Conservation (phyloP, 306 rosid genomes). For the Acacia crassicarpa region DNA sequence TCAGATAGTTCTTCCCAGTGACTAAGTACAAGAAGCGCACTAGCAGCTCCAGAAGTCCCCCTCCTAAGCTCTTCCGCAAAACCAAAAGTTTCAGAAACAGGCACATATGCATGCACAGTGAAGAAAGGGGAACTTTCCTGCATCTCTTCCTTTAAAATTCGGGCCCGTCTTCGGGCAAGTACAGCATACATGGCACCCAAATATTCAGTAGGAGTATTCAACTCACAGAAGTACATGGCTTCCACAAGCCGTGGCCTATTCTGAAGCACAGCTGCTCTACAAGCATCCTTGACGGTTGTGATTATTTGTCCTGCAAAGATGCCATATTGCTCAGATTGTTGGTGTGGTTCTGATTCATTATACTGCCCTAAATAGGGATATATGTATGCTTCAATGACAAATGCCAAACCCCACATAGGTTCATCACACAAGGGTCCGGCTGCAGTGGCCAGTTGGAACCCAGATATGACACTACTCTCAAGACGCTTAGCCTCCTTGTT, state of each 20-base stretch:
- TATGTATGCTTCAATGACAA: conserved; percentile 73
- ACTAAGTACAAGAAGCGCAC: conserved; percentile 86
- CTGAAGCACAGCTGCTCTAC: conserved; percentile 81
- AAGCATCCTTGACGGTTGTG: conserved; percentile 83
- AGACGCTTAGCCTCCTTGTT: conserved; percentile 66
- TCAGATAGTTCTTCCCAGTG: conserved; percentile 90
- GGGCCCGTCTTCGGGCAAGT: conserved; percentile 80
- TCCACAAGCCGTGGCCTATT: conserved; percentile 84
- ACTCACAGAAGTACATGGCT: conserved; percentile 92
- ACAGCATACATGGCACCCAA: conserved; percentile 91
- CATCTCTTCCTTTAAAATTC: conserved; percentile 84
- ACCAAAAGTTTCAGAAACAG: conserved; percentile 90
- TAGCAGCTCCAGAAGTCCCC: conserved; percentile 84
- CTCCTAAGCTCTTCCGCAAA: conserved; percentile 88
- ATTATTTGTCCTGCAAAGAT: conserved; percentile 81
- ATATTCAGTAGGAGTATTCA: conserved; percentile 73
- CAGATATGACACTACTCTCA: conserved; percentile 71
- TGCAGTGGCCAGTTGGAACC: conserved; percentile 82
- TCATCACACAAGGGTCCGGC: conserved; percentile 97
- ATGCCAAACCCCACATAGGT: conserved; percentile 91
- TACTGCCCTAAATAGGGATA: conserved; percentile 44
- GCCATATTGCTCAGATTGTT: conserved; percentile 69
- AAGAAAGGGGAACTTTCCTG: conserved; percentile 96
- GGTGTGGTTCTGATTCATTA: conserved; percentile 57
- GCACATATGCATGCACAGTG: conserved; percentile 87